Conservation (phyloP, 768 basidiomycete genomes). For the Daedalea quercina region DNA sequence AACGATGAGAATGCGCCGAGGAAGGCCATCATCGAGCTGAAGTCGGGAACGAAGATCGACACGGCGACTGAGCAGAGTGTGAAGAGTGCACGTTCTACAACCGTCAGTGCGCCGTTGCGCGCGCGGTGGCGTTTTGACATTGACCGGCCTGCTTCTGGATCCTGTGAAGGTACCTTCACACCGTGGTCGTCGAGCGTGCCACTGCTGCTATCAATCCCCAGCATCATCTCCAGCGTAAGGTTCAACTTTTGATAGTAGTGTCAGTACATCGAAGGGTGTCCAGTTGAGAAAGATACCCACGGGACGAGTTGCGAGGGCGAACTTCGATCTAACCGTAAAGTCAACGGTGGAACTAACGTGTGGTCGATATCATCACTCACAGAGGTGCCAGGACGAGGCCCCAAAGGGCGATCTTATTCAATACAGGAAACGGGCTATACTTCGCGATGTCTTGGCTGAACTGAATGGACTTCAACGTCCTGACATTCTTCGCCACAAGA, state of each 20-base stretch:
- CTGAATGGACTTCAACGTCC: slow-evolving; percentile 27
- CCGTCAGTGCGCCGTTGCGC: slow-evolving; percentile 35
- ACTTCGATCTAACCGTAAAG: slow-evolving; percentile 60
- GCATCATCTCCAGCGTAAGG: slow-evolving; percentile 70
- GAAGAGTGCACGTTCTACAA: slow-evolving; percentile 51
- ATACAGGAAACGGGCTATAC: slow-evolving; percentile 57
- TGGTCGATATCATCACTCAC: slow-evolving; percentile 32
- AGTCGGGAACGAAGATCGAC: slow-evolving; percentile 74
- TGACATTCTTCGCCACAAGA: not conserved
- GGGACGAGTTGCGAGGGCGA: slow-evolving; percentile 76
- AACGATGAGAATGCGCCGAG: slow-evolving; percentile 85
- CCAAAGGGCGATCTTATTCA: slow-evolving; percentile 79
- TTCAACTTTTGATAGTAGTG: slow-evolving; percentile 47
- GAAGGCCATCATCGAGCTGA: slow-evolving; percentile 82
- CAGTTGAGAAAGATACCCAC: slow-evolving; percentile 34
- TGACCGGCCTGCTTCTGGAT: slow-evolving; percentile 8
- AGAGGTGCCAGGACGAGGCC: slow-evolving; percentile 76
- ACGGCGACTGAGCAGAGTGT: slow-evolving; percentile 55
- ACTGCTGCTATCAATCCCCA: slow-evolving; percentile 52
- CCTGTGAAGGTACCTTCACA: slow-evolving; percentile 3
- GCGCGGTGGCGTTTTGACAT: slow-evolving; percentile 21
- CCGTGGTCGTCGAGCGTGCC: slow-evolving; percentile 22
- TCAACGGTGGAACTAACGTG: too few relatives aligned
- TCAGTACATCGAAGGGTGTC: not conserved
- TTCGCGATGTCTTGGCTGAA: slow-evolving; percentile 77